phyloP scores from a whole-genome alignment of 169 alveolate genomes.

The Eimeria acervulina region DNA sequence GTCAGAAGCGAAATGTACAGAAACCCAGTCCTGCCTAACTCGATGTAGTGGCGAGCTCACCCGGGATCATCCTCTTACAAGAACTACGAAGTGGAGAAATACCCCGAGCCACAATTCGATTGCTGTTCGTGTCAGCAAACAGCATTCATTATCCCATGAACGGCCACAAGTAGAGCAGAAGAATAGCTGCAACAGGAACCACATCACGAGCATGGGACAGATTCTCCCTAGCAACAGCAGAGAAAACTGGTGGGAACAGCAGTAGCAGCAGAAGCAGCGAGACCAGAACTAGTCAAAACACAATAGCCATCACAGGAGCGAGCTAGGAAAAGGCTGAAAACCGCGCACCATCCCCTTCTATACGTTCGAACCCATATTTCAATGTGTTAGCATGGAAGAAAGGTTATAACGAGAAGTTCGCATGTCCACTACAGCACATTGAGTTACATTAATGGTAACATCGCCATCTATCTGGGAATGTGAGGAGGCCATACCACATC shows the following conservation, averaged over 20 bases:
- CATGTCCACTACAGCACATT: background rate
- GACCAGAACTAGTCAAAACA: background rate
- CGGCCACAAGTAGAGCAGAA: background rate
- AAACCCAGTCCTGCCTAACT: background rate
- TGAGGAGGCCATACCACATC: background rate
- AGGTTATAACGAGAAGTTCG: background rate
- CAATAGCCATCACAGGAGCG: background rate
- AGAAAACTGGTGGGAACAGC: background rate
- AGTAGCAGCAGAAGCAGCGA: background rate
- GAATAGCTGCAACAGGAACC: background rate
- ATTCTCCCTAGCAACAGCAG: background rate
- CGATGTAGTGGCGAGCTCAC: background rate
- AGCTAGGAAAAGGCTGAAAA: background rate
- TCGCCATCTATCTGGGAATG: background rate
- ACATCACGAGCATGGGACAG: background rate
- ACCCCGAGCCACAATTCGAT: background rate
- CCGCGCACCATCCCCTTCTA: background rate
- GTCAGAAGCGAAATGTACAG: too few relatives aligned
- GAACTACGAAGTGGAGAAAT: background rate
- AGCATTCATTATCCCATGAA: background rate
- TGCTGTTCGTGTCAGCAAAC: background rate
- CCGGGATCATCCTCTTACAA: background rate
- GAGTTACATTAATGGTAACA: background rate
- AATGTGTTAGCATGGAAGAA: background rate
- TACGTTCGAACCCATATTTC: background rate